phyloP scores from a whole-genome alignment of 345 rosid genomes.

The Salix viminalis region DNA sequence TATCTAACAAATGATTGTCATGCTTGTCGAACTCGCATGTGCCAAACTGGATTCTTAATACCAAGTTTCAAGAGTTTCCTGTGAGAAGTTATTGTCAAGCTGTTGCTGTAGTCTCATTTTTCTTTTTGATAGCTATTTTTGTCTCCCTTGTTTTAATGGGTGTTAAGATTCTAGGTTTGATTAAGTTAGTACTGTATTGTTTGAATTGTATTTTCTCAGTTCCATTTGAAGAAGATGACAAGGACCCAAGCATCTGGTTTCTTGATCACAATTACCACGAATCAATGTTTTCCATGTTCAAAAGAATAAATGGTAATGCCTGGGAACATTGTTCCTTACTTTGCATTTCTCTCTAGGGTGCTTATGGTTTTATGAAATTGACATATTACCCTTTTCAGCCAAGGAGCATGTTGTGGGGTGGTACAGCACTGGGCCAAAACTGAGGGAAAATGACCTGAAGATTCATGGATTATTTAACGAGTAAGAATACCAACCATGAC shows the following conservation, averaged over 20 bases:
- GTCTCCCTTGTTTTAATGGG: background rate
- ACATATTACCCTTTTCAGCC: constrained; percentile 41
- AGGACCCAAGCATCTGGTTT: constrained; percentile 88
- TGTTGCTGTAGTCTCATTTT: background rate
- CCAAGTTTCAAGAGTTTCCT: background rate
- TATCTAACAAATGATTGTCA: background rate
- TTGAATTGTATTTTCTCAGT: constrained; percentile 39
- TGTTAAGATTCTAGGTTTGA: background rate
- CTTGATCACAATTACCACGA: constrained; percentile 97
- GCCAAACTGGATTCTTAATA: background rate
- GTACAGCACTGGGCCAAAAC: constrained; percentile 93
- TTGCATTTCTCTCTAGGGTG: background rate
- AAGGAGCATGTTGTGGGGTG: constrained; percentile 98
- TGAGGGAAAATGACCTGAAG: constrained; percentile 82
- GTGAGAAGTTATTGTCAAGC: background rate
- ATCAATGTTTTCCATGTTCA: constrained; percentile 93
- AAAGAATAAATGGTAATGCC: constrained; percentile 77
- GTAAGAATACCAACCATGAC: constrained; percentile 35
- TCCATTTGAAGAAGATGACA: constrained; percentile 97
- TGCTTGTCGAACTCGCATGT: background rate
- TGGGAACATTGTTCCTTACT: background rate
- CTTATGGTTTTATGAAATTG: background rate
- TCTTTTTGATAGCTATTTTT: background rate
- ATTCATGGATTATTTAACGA: constrained; percentile 66
- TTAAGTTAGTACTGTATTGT: background rate